Conservation (phyloP, 306 rosid genomes). For the Potentilla sterilis region DNA sequence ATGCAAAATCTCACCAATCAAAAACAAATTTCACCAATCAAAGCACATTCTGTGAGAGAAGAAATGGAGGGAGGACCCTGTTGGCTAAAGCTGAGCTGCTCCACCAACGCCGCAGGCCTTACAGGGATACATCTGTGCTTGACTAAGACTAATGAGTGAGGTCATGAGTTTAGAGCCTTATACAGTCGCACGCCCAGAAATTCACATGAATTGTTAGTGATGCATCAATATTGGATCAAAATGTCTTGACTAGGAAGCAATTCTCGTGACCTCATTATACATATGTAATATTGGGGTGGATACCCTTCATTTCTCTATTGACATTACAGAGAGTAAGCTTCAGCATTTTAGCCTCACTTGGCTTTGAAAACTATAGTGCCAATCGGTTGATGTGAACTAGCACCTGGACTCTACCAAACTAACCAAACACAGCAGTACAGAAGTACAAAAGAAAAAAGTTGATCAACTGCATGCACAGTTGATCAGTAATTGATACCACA, state of each 20-base stretch:
- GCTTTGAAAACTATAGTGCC: neutral
- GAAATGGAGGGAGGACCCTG: neutral
- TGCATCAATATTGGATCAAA: conserved; percentile 7
- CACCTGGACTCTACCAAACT: neutral
- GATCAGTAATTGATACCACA: neutral
- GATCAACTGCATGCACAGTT: neutral
- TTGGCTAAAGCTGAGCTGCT: neutral
- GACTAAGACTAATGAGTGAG: conserved; percentile 28
- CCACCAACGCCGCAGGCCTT: conserved; percentile 38
- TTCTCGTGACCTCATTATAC: neutral
- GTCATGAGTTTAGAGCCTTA: conserved; percentile 27
- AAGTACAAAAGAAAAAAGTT: neutral
- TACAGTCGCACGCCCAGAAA: conserved; percentile 17
- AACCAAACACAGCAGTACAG: neutral
- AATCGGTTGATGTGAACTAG: neutral
- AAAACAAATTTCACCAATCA: conserved; percentile 9
- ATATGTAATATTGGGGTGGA: neutral
- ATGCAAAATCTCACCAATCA: conserved; percentile 14
- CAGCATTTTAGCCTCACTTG: neutral
- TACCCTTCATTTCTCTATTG: neutral
- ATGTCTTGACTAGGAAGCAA: neutral
- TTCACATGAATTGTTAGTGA: conserved; percentile 28
- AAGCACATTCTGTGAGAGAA: neutral
- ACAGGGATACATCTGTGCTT: conserved; percentile 27
- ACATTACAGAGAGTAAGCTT: neutral